Conservation (phyloP, 805 yeast genomes). For the Saccharomyces paradoxus region DNA sequence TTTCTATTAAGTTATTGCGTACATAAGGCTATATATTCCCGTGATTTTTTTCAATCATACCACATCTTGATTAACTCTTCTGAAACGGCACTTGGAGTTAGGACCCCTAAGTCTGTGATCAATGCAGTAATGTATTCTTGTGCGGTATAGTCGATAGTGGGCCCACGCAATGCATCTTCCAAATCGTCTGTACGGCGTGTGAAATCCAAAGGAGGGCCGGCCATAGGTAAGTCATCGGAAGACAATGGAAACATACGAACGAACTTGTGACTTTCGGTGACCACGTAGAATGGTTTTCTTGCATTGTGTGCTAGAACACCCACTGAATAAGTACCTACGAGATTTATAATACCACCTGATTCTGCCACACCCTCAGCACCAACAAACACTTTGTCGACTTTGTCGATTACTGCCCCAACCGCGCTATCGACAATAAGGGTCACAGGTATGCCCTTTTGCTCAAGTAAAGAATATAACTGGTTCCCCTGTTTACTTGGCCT, state of each 20-base stretch:
- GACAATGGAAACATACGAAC: constrained; percentile 93
- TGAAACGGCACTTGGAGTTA: constrained; percentile 96
- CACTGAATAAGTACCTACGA: constrained; percentile 88
- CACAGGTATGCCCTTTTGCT: constrained; percentile 73
- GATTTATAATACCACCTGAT: constrained; percentile 95
- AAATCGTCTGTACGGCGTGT: constrained; percentile 18
- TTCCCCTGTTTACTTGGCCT: constrained; percentile 74
- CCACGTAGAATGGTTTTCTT: constrained; percentile 88
- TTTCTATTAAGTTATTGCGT: not conserved
- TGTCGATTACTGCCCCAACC: constrained; percentile 85
- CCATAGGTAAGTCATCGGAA: constrained; percentile 79
- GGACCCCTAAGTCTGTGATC: constrained; percentile 91
- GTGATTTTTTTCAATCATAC: constrained; percentile 55
- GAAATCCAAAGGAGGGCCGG: constrained; percentile 41
- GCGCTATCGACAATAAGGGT: constrained; percentile 85
- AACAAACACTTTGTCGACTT: constrained; percentile 85
- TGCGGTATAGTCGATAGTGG: constrained; percentile 85
- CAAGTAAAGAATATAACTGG: constrained; percentile 59
- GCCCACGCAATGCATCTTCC: constrained; percentile 37
- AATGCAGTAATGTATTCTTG: constrained; percentile 92
- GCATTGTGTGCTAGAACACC: constrained; percentile 87
- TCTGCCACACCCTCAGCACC: constrained; percentile 99
- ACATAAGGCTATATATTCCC: not conserved
- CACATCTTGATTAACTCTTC: constrained; percentile 97
- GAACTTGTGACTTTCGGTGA: constrained; percentile 90